These are phyloP conservation scores for Suhomyces faveliae DNA, from an alignment of 805 yeast species.

Conservation along the genomic window DNA sequence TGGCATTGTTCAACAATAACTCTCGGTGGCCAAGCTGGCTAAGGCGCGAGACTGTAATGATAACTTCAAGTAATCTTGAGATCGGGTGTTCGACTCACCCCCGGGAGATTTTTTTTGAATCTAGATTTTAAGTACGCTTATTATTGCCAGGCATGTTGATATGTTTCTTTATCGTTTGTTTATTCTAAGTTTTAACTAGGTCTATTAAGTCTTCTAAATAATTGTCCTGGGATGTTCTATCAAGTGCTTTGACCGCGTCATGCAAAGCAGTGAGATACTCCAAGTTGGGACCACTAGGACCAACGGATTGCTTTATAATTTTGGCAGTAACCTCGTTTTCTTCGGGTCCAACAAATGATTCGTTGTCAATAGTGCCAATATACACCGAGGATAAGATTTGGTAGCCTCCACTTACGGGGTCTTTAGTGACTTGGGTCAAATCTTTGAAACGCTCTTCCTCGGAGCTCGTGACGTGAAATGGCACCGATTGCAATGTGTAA, in stretches of 20 bases:
- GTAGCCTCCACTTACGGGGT: constrained; percentile 34
- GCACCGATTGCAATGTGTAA: constrained; percentile 66
- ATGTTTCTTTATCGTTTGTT: no score
- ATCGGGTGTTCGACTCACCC: constrained; percentile 52
- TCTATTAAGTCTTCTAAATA: constrained; percentile 34
- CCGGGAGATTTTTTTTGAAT: constrained; percentile 37
- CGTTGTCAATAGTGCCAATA: constrained; percentile 79
- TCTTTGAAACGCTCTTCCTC: constrained; percentile 10
- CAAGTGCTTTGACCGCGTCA: constrained; percentile 39
- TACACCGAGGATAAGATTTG: constrained; percentile 63
- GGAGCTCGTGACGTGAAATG: constrained; percentile 49
- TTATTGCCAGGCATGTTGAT: no score
- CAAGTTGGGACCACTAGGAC: constrained; percentile 80
- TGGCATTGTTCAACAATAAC: constrained; percentile 12
- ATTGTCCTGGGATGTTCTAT: constrained; percentile 22
- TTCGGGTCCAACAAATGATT: constrained; percentile 86
- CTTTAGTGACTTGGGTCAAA: constrained; percentile 14
- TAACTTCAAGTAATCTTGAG: constrained; percentile 41
- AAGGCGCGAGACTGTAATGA: constrained; percentile 49
- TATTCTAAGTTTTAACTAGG: constrained; percentile 7
- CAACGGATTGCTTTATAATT: constrained; percentile 54
- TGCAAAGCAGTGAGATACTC: constrained; percentile 65
- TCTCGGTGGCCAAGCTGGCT: constrained; percentile 51
- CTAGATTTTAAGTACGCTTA: no score
- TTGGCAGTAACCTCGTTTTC: constrained; percentile 54